A percentile compares a stretch with the other conserved stretches of the same genome.
Conservation (phyloP, 148 eudicot species). For the Camellia japonica region DNA sequence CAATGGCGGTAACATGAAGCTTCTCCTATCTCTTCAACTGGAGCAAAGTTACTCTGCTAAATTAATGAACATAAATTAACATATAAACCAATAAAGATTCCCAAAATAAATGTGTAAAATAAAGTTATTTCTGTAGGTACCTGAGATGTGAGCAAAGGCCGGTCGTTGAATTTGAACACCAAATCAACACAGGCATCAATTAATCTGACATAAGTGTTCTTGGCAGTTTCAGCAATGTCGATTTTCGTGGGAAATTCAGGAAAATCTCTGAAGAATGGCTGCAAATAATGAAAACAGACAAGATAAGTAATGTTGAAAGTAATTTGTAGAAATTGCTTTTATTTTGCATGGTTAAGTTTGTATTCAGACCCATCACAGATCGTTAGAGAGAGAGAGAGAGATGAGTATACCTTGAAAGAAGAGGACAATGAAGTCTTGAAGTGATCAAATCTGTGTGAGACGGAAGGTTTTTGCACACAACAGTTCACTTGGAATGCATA, state of each 20-base stretch:
- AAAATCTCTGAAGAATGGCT: slow-evolving; percentile 28
- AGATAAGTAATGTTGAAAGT: too few species aligned
- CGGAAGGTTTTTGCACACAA: neutral
- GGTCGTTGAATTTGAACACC: slow-evolving; percentile 33
- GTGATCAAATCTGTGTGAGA: neutral
- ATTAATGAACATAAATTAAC: neutral
- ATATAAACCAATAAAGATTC: too few species aligned
- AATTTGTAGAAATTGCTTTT: neutral
- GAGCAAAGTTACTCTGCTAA: slow-evolving; percentile 35
- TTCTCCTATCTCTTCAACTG: slow-evolving; percentile 37
- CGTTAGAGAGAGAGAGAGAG: too few species aligned
- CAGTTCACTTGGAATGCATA: neutral
- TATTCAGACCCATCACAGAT: too few species aligned
- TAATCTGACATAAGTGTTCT: slow-evolving; percentile 19
- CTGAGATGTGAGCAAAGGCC: slow-evolving; percentile 38
- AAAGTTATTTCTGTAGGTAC: neutral
- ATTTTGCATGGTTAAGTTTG: neutral
- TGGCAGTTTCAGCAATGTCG: slow-evolving; percentile 13
- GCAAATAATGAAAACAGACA: neutral
- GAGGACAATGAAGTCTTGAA: too few species aligned
- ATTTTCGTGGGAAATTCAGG: slow-evolving; percentile 15
- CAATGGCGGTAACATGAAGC: slow-evolving; percentile 17
- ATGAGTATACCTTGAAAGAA: neutral
- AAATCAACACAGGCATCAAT: slow-evolving; percentile 32
- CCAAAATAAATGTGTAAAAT: neutral